Conservation (phyloP, 1,284 basidiomycete genomes). For the Puccinia triticina region DNA sequence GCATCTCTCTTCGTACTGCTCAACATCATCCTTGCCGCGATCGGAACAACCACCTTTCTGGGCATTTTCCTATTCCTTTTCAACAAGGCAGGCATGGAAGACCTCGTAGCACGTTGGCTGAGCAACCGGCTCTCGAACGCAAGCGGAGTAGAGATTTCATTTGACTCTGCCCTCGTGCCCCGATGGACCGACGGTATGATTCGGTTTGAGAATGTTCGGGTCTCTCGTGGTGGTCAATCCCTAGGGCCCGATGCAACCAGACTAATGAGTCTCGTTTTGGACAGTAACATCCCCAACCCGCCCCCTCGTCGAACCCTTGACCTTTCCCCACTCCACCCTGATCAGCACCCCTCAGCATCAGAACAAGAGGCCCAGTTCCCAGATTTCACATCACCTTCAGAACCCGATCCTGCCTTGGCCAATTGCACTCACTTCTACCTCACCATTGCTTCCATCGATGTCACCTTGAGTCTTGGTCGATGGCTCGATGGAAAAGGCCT, state of each 20-base stretch:
- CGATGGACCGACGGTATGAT: constrained; percentile 90
- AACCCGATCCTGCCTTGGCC: background rate
- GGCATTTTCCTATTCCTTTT: constrained; percentile 86
- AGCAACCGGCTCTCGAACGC: constrained; percentile 91
- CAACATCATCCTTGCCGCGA: constrained; percentile 86
- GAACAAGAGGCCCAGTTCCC: constrained; percentile 35
- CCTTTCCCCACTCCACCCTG: constrained; percentile 50
- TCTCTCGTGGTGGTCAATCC: constrained; percentile 70
- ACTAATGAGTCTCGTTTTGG: constrained; percentile 50
- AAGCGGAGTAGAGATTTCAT: constrained; percentile 91
- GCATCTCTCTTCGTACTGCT: constrained; percentile 92
- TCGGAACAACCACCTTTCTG: constrained; percentile 96
- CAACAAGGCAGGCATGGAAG: constrained; percentile 89
- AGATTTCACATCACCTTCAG: constrained; percentile 9
- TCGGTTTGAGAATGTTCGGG: constrained; percentile 94
- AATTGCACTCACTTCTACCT: constrained; percentile 88
- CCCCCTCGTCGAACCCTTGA: constrained; percentile 59
- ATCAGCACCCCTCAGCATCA: constrained; percentile 37
- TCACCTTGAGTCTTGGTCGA: constrained; percentile 85
- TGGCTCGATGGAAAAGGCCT: constrained; percentile 97
- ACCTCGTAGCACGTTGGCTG: constrained; percentile 82
- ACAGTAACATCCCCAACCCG: constrained; percentile 50
- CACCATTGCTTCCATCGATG: constrained; percentile 90
- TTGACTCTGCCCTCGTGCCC: constrained; percentile 96
- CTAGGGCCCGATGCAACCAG: constrained; percentile 47